Conservation (phyloP, 2,329 filamentous ascomycete genomes). For the Claviceps fusiformis region DNA sequence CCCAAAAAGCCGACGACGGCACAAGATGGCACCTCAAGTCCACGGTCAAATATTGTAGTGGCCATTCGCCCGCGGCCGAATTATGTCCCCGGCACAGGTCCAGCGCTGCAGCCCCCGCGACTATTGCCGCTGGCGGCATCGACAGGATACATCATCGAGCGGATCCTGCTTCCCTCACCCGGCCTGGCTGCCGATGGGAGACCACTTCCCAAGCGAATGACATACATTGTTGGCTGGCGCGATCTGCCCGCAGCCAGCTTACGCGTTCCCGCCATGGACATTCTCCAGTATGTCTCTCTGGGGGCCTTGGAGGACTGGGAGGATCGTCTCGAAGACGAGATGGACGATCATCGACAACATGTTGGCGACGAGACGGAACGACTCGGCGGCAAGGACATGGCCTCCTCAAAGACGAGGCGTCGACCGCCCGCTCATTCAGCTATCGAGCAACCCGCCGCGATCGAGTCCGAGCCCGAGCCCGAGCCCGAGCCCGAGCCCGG, state of each 20-base stretch:
- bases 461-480: constrained; percentile 11
- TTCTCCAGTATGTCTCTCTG: constrained; percentile 46
- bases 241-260: constrained; percentile 36
- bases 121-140: constrained; percentile 35
- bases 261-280: constrained; percentile 30
- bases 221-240: constrained; percentile 41
- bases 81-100: constrained; percentile 34
- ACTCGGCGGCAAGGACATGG: constrained; percentile 6
- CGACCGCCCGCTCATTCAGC: constrained; percentile 16
- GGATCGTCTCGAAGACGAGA: constrained; percentile 27
- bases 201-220: constrained; percentile 29
- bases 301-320: constrained; percentile 44
- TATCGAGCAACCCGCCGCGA: constrained; percentile 14
- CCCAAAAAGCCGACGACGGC: background rate
- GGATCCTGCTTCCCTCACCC: constrained; percentile 31
- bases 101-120: constrained; percentile 31
- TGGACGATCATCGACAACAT: constrained; percentile 24
- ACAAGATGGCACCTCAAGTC: background rate
- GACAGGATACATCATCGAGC: constrained; percentile 43
- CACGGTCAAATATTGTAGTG: background rate
- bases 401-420: constrained; percentile 10
- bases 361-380: constrained; percentile 12
- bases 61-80: constrained; percentile 8
- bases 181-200: constrained; percentile 20
- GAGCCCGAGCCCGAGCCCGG: constrained; percentile 1